These are phyloP conservation scores for Phytophthora chlamydospora DNA, from an alignment of 352 stramenopile species.

Conservation along the genomic window DNA sequence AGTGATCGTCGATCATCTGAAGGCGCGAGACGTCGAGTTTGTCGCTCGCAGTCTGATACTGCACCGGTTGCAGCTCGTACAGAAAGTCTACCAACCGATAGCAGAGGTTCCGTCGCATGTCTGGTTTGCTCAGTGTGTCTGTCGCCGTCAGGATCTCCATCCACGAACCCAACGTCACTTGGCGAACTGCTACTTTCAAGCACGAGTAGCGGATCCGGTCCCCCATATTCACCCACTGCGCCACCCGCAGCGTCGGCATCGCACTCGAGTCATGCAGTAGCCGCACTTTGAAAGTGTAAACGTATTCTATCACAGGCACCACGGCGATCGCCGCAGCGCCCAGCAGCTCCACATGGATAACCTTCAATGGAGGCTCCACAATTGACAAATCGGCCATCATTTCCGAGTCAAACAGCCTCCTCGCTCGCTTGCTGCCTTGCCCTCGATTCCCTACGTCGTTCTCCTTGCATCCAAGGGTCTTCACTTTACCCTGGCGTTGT, in stretches of 20 bases:
- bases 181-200: constrained; percentile 32
- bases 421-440: constrained; percentile 10
- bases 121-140: constrained; percentile 17
- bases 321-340: constrained; percentile 34
- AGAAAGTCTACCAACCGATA: constrained; percentile 43
- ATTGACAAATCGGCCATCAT: neutral
- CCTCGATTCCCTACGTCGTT: constrained; percentile 5
- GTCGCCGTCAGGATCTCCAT: constrained; percentile 45
- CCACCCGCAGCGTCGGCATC: constrained; percentile 40
- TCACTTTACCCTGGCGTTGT: neutral
- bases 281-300: constrained; percentile 50
- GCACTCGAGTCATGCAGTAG: constrained; percentile 38
- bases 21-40: constrained; percentile 43
- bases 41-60: constrained; percentile 38
- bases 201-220: constrained; percentile 43
- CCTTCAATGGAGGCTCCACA: neutral
- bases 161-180: constrained; percentile 45
- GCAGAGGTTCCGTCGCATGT: constrained; percentile 31
- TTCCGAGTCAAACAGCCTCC: constrained; percentile 11
- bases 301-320: constrained; percentile 55
- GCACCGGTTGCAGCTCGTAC: constrained; percentile 23
- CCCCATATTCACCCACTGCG: constrained; percentile 49
- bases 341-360: constrained; percentile 49
- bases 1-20: constrained; percentile 39
- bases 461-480: neutral